Conservation (phyloP, 441 rosid genomes). For the Euphorbia schlechtendalii region DNA sequence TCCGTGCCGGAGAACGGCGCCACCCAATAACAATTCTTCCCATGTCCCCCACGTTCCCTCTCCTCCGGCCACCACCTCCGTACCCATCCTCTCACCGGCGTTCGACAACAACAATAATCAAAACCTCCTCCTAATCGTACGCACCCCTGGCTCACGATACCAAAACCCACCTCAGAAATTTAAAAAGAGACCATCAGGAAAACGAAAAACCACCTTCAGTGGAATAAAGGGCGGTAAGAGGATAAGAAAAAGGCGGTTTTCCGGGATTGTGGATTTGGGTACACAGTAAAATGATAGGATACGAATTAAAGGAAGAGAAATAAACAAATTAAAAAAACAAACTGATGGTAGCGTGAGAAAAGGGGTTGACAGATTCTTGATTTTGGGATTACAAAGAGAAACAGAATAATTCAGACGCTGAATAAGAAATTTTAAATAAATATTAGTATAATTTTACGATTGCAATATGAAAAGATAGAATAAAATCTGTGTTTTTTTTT, state of each 20-base stretch:
- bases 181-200: background rate
- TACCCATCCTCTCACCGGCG: conserved; percentile 30
- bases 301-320: background rate
- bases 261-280: background rate
- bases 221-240: conserved; percentile 29
- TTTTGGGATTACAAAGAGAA: background rate
- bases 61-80: conserved; percentile 29
- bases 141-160: conserved; percentile 26
- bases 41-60: conserved; percentile 68
- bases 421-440: background rate
- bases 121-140: conserved; percentile 5
- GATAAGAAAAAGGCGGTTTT: conserved; percentile 14
- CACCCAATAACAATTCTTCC: conserved; percentile 90
- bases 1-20: conserved; percentile 86
- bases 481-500: too few species aligned
- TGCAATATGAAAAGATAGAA: background rate
- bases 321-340: background rate
- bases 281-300: too few species aligned
- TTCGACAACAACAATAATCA: conserved; percentile 24
- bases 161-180: background rate
- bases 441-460: background rate
- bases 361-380: conserved; percentile 38
- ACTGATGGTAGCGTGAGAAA: conserved; percentile 28
- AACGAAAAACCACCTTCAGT: conserved; percentile 1
- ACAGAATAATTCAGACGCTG: background rate